Evolutionary conservation across 1,284 basidiomycete species (phyloP), one percentile per base, ranked within the genome.

Genomic region (Malassezia japonica): DNA sequence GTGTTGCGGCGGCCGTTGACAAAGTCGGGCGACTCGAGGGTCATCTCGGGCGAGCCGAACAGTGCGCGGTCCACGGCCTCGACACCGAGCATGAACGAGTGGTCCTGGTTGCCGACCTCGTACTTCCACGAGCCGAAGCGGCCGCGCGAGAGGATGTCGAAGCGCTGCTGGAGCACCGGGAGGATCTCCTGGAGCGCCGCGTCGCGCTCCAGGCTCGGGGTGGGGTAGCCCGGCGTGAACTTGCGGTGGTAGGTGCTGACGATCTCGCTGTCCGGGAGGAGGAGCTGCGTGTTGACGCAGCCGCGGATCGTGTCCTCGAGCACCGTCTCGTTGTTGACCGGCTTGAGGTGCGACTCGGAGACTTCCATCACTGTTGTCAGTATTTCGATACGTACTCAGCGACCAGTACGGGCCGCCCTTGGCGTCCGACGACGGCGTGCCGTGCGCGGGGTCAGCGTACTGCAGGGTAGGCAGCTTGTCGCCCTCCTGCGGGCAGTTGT

Each of bases 101-200:
- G 77, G 59, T 78, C 77, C 62, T 78, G 77, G 62, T 78, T 78
- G 1, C 77, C 77, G 8, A 76, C 75, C 64, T 77, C 76, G 65
- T 77, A 78, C 62, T 76, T 76, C 76, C 78, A 79, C 37, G 75
- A 76, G n/a, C 78, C 78, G 62, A 79, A 79, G 42, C 78, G 72
- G 32, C 78, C 78, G 44, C 78, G 74, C 16, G 74, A 76, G 63
- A 74, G 73, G 47, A 79, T 77, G 43, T 68, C 67, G 64, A 65
- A 75, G 57, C 68, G 59, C 46, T 77, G 74, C 55, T 70, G 64
- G 31, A 79, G 64, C 20, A 64, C 66, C 2, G 78, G 78, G 28
- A 78, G 70, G 56, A 78, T 74, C 23, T 68, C 57, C 24, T 70
- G 70, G 32, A 79, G 63, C 34, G 77, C 77, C 13, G 68, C 74